Evolutionary conservation across 805 yeast species (phyloP).

Genomic region (Candida parachauliodes): DNA sequence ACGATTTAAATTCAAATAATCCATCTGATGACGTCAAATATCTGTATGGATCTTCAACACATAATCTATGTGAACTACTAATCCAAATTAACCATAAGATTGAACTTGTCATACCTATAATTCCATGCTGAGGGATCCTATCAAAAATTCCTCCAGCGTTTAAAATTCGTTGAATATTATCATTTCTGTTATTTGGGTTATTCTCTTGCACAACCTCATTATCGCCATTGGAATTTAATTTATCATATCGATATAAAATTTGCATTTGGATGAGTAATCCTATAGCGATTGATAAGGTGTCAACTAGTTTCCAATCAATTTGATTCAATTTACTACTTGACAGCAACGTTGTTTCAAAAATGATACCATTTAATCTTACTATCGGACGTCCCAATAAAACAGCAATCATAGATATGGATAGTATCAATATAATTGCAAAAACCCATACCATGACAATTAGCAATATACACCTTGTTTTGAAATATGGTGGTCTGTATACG

Average conservation of each 20-base stretch:
- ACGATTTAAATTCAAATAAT: slow-evolving; percentile 3
- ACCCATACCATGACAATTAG: slow-evolving; percentile 48
- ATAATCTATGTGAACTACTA: slow-evolving; percentile 17
- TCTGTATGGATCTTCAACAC: slow-evolving; percentile 19
- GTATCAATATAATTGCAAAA: slow-evolving; percentile 33
- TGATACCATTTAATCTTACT: slow-evolving; percentile 6
- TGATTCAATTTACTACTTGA: not conserved
- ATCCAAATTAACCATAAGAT: slow-evolving; percentile 19
- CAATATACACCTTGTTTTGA: slow-evolving; percentile 53
- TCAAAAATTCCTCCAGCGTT: slow-evolving; percentile 6
- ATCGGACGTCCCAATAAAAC: slow-evolving; percentile 28
- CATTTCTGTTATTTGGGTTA: not conserved
- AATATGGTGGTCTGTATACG: slow-evolving; percentile 84
- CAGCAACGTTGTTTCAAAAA: not conserved
- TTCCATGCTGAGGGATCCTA: slow-evolving; percentile 4
- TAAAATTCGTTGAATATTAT: not conserved
- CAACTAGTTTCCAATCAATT: slow-evolving; percentile 19
- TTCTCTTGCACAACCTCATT: slow-evolving; percentile 1
- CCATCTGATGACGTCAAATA: slow-evolving; percentile 1
- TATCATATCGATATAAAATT: slow-evolving; percentile 11
- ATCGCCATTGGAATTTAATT: slow-evolving; percentile 3
- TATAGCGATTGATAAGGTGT: slow-evolving; percentile 16
- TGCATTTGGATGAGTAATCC: slow-evolving; percentile 17
- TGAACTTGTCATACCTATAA: slow-evolving; percentile 1
- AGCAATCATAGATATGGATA: slow-evolving; percentile 18